Base-by-base conservation (phyloP, 345 rosid genomes). In the Eucalyptus cloeziana region DNA sequence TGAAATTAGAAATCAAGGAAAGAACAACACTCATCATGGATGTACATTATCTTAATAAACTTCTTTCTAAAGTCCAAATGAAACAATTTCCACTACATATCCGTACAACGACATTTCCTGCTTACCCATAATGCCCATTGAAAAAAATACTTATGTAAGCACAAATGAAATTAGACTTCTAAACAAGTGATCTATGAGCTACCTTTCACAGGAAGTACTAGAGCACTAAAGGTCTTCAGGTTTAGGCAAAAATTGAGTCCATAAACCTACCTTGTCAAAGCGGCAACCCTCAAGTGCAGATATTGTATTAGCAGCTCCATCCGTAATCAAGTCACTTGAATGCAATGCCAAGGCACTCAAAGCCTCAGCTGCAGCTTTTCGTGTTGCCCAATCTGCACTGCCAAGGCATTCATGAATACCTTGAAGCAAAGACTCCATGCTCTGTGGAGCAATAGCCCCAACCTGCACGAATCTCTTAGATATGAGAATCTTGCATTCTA, bases 361-460 rank as follows among this genome's bases (percentile, higher is more conserved):
- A 81, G 97, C 91, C 92, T 98, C 99, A 88, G 99, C 96, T 86
- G 99, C 98, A 89, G 99, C 99, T 91, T 98, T 98, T 25, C 99
- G 97, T 45, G 99, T 96, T 11, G 94, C 97, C 99, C 99, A 98
- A 93, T 98, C 99, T 88, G 99, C 89, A 94, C 97, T 98, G 80
- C 97, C 95, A 87, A 98, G 96, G 93, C 98, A 97, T 31, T 95
- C 99, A 89, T 95, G 97, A 88, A 97, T 96, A 89, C 94, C 93
- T 90, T 97, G 98, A 91, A 98, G 91, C 93, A 98, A 92, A 44
- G 95, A 89, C 31, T 95, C 98, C 90, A 98, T 91, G 89, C 96
- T 96, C 88, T 94, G 99, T 21, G 97, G 99, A 86, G 96, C 94
- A 93, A 98, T 94, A 85, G 99, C 97, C 92, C 97, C 99, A 80